These are phyloP conservation scores for Knoxia roxburghii DNA, from an alignment of 257 asterid species.

Conservation along the genomic window DNA sequence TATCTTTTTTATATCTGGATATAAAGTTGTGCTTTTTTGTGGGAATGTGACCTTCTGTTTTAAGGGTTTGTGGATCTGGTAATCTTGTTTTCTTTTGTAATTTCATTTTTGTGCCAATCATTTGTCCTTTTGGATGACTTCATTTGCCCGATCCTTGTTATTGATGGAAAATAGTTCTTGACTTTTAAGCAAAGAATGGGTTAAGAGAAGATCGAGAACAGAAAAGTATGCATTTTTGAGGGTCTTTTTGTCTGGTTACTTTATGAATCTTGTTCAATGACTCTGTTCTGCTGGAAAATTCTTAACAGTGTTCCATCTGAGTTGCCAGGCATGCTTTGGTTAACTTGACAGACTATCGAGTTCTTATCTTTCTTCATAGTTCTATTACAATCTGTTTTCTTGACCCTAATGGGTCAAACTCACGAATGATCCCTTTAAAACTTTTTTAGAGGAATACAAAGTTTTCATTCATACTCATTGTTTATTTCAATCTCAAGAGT, in stretches of 20 bases:
- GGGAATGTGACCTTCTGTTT: not conserved
- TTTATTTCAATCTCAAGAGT: not conserved
- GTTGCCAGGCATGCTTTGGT: not conserved
- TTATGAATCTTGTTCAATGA: not conserved
- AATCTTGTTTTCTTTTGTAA: not conserved
- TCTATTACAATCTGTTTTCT: not conserved
- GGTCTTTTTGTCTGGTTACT: not conserved
- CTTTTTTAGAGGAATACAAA: not conserved
- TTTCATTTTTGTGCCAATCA: not conserved
- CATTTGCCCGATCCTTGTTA: too few relatives aligned
- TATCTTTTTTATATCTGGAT: not conserved
- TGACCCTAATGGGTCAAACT: not conserved
- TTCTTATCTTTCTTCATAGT: not conserved
- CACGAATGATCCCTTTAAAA: not conserved
- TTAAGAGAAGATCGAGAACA: not conserved
- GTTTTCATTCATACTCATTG: not conserved
- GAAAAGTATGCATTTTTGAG: not conserved
- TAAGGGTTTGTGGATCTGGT: slow-evolving; percentile 13
- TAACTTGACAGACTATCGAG: not conserved
- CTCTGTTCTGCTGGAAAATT: not conserved
- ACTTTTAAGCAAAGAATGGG: not conserved
- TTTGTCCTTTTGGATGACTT: not conserved
- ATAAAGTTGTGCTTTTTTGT: not conserved
- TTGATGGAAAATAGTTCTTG: not conserved
- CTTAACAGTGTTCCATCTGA: not conserved